A percentile compares a stretch with the other conserved stretches of the same genome.
phyloP scores from a whole-genome alignment of 1,139 yeast species.

The Arxiozyma slooffiae region DNA sequence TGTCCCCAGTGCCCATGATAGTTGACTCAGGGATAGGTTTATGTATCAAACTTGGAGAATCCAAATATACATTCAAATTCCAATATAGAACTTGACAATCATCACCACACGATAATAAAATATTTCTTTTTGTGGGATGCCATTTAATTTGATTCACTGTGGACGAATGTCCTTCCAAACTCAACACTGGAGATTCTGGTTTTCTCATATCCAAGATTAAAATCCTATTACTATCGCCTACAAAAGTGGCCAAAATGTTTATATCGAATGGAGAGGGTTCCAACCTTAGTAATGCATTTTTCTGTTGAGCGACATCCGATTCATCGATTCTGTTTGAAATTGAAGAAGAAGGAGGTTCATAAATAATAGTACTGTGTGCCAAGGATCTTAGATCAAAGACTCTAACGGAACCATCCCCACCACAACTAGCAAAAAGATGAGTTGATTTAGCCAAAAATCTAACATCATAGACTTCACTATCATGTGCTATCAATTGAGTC shows the following conservation, averaged over 20 bases:
- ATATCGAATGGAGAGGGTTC: conserved; percentile 71
- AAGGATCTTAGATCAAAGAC: conserved; percentile 81
- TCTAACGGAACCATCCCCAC: conserved; percentile 91
- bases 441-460: conserved; percentile 67
- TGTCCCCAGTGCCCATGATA: background rate
- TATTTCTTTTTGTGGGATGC: conserved; percentile 66
- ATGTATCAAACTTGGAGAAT: background rate
- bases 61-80: conserved; percentile 44
- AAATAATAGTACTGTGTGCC: conserved; percentile 90
- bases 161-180: conserved; percentile 57
- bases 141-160: conserved; percentile 67
- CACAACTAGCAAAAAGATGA: conserved; percentile 82
- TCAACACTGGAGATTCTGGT: conserved; percentile 72
- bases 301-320: conserved; percentile 6
- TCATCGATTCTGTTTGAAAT: background rate
- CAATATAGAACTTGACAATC: conserved; percentile 85
- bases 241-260: conserved; percentile 76
- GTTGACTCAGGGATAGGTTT: background rate
- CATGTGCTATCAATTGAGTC: conserved; percentile 94
- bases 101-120: conserved; percentile 70
- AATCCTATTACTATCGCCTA: conserved; percentile 57
- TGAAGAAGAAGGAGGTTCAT: conserved; percentile 44
- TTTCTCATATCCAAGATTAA: conserved; percentile 73
- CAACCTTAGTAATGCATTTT: conserved; percentile 44
- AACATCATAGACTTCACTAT: conserved; percentile 89